Base-by-base conservation (phyloP, 1,284 basidiomycete genomes). In the Microstroma glucosiphilum region DNA sequence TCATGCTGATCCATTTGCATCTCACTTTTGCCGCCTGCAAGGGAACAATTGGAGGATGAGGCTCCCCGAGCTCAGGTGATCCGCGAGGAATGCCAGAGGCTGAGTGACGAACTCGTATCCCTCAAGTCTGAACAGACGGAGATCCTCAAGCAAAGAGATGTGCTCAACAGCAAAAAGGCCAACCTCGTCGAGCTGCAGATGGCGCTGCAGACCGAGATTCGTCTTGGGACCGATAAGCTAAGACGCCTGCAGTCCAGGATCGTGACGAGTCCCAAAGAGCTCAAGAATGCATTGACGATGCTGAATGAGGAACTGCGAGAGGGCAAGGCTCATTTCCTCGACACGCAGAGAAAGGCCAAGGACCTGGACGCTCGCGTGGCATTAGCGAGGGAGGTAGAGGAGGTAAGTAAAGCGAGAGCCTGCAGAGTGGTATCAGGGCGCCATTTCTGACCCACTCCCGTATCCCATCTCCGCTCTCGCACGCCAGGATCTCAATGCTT, bases 121-220 rank as follows among this genome's bases (percentile, higher is more conserved):
- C 51, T 54, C 51, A 54, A 54, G 21, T 23, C 19, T 19, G 51
- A 54, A 21, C 51, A 54, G 51, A 23, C 51, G 7, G 21, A 26
- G 21, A 19, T 54, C 19, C 25, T 54, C 21, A 15, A 17, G 25
- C 21, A 54, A 13, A 25, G 19, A 15, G 51, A 54, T 13, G 21
- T 23, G 6, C 51, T 54, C 51, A 54, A 54, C 21, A 25, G 13
- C 13, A 25, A 17, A 21, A 54, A 54, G 51, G 13, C 15, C 21
- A 15, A 17, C 51, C 51, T 54, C 6, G 15, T 54, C 51, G 25
- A 21, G 13, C 13, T 15, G 13, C 51, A 54, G 51, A 17, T 13
- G 21, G 51, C 19, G 6, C 21, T 54, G 17, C 15, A 19, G 17
- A 17, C 26, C 13, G 21, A 54, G 51, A 17, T 19, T 13, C 51